Base-by-base conservation (phyloP, 2,329 filamentous ascomycete genomes). In the Helicocarpus griseus region DNA sequence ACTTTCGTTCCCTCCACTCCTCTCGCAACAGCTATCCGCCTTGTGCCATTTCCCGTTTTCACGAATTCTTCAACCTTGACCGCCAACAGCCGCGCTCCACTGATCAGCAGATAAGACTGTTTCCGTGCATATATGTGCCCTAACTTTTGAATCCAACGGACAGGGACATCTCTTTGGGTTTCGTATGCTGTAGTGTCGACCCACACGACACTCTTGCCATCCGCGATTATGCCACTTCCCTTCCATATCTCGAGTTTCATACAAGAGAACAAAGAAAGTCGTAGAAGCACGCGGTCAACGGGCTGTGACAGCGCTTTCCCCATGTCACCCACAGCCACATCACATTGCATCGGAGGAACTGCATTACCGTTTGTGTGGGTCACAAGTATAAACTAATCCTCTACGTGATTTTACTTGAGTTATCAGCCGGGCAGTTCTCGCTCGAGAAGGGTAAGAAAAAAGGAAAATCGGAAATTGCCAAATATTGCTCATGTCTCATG, bases 291-390 rank as follows among this genome's bases (percentile, higher is more conserved):
- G 45, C 45, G 11, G 14, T 21, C 21, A 35, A 13, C n/a, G 21
- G 14, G 31, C 29, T 47, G 11, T 29, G 5, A 36, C 29, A 47
- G 4, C 14, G 8, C 36, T 36, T 5, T 19, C 31, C 24, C 11
- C 5, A 22, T 13, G 21, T 2, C 19, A 13, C 28, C 28, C 28
- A 47, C 29, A 21, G 19, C 33, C 44, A 17, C 44, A 47, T 35
- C 45, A 26, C 13, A 38, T 35, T 47, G 45, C 45, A 47, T 47
- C 45, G 13, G 36, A 39, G 17, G 17, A 33, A 31, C 45, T 47
- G 21, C 45, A 47, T 47, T 47, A 36, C 45, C 45, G 45, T 38
- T 47, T 47, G 45, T 24, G 33, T 47, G 17, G 24, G 4, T 47
- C 13, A 19, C 45, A 47, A 36, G 5, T 24, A 8, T 36, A 28